Percentiles rank a stretch among this genome's conserved stretches.
phyloP scores from a whole-genome alignment of 2,329 filamentous ascomycete species.

The Pestalotiopsis sp. region DNA sequence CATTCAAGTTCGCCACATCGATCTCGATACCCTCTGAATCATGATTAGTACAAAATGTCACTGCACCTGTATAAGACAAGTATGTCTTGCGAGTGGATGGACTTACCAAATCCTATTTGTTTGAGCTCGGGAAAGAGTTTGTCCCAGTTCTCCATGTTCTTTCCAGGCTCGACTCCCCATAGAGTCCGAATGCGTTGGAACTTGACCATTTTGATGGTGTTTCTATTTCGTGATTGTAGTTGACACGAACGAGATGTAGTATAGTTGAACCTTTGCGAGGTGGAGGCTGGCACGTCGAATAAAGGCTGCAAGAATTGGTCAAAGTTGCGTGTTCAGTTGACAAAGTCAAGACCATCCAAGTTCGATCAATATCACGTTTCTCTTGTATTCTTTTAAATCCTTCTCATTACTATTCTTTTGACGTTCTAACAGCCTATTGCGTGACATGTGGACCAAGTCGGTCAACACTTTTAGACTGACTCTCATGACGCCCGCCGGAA shows the following conservation, averaged over 20 bases:
- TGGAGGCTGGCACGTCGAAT: too few species aligned
- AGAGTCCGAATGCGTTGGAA: neutral
- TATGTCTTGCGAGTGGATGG: neutral
- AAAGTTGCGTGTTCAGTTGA: too few species aligned
- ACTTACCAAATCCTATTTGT: constrained; percentile 4
- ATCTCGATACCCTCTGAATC: constrained; percentile 5
- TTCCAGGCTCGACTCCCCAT: constrained; percentile 7
- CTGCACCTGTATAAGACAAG: neutral
- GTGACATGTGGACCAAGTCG: neutral
- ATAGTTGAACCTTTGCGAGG: too few species aligned
- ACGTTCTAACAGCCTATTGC: neutral
- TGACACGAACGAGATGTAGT: neutral
- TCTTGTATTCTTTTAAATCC: too few species aligned
- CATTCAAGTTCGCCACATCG: neutral
- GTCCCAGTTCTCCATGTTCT: neutral
- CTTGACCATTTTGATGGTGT: neutral
- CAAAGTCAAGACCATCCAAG: too few species aligned
- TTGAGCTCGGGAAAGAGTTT: constrained; percentile 6
- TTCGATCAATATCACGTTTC: too few species aligned
- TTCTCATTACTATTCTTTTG: too few species aligned
- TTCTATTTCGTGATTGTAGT: neutral
- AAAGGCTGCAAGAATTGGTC: too few species aligned
- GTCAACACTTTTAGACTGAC: neutral
- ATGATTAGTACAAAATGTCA: neutral
- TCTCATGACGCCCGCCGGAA: neutral